Conservation (phyloP, 495 filamentous ascomycete genomes). For the Penicillium turbatum region DNA sequence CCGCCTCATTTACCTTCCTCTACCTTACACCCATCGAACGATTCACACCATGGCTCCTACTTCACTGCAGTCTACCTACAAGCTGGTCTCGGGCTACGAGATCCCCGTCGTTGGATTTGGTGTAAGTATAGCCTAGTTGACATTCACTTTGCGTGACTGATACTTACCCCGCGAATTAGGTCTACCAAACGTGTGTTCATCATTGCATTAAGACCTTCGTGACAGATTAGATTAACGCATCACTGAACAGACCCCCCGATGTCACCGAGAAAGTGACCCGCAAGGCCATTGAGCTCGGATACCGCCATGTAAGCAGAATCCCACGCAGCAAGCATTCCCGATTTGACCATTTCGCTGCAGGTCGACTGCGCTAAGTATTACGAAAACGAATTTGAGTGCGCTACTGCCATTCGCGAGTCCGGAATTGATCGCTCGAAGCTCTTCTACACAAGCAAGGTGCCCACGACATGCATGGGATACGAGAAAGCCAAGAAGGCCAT, state of each 20-base stretch:
- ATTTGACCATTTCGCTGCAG: constrained; percentile 22
- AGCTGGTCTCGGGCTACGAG: constrained; percentile 70
- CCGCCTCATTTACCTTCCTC: neutral
- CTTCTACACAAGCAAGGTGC: constrained; percentile 58
- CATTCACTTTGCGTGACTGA: neutral
- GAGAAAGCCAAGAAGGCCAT: constrained; percentile 49
- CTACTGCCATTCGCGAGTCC: constrained; percentile 42
- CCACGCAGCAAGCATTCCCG: neutral
- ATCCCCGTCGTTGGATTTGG: constrained; percentile 74
- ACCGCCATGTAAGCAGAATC: constrained; percentile 56
- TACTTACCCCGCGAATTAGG: constrained; percentile 37
- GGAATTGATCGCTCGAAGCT: constrained; percentile 44
- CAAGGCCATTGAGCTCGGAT: constrained; percentile 65
- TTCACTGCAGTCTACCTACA: constrained; percentile 59
- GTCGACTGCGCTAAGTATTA: constrained; percentile 54
- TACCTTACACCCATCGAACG: neutral
- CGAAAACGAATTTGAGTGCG: constrained; percentile 50
- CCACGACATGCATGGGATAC: constrained; percentile 42
- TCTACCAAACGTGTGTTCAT: constrained; percentile 65
- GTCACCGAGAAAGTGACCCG: constrained; percentile 52
- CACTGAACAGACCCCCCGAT: constrained; percentile 42
- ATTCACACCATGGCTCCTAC: constrained; percentile 50
- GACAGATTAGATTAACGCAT: constrained; percentile 5
- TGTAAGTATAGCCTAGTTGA: constrained; percentile 40
- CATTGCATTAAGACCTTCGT: neutral